These are phyloP conservation scores for Moesziomyces sp. DNA, from an alignment of 1,284 basidiomycete genomes.

Conservation along the genomic window DNA sequence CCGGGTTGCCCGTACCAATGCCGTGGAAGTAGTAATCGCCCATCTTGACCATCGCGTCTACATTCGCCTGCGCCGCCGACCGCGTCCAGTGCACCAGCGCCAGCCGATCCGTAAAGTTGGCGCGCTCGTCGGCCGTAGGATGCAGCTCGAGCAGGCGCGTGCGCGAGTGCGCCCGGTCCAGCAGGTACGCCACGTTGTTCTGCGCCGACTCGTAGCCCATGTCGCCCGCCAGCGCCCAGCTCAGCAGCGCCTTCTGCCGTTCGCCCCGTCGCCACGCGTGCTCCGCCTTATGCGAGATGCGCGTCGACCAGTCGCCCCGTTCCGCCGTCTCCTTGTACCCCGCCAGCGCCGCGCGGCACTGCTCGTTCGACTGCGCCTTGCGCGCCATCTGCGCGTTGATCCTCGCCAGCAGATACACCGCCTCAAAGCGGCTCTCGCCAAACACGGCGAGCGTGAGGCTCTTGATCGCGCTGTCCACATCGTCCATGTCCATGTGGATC, in stretches of 20 bases:
- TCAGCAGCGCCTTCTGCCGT: constrained; percentile 51
- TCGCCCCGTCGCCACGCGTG: constrained; percentile 61
- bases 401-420: constrained; percentile 50
- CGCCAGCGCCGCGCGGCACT: constrained; percentile 46
- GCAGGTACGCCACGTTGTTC: constrained; percentile 91
- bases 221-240: constrained; percentile 86
- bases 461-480: constrained; percentile 37
- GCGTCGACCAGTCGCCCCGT: constrained; percentile 63
- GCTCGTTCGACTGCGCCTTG: constrained; percentile 27
- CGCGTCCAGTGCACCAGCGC: constrained; percentile 93
- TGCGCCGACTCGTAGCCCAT: constrained; percentile 91
- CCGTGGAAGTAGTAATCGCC: constrained; percentile 90
- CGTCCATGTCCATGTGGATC: constrained; percentile 71
- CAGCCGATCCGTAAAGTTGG: constrained; percentile 74
- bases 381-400: constrained; percentile 47
- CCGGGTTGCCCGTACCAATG: constrained; percentile 67
- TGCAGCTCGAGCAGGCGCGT: constrained; percentile 18
- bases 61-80: constrained; percentile 89
- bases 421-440: constrained; percentile 50
- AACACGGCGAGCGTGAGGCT: constrained; percentile 43
- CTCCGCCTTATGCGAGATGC: constrained; percentile 60
- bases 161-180: constrained; percentile 75
- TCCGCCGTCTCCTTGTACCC: constrained; percentile 57
- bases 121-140: constrained; percentile 6
- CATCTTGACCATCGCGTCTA: constrained; percentile 90